Conservation (phyloP, 1,139 yeast genomes). For the Geotrichum klebahnii region DNA sequence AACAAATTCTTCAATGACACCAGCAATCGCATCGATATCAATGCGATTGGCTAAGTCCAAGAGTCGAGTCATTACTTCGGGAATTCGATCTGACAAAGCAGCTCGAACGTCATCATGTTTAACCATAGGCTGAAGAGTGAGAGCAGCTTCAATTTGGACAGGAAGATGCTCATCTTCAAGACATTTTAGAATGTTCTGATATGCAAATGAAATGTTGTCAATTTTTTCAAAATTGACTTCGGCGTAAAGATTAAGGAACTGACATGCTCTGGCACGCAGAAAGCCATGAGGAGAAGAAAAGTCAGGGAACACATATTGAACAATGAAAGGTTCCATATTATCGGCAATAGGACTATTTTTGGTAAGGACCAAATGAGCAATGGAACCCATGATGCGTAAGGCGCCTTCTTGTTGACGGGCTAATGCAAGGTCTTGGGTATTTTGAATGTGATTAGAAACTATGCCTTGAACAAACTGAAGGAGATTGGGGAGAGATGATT, state of each 20-base stretch:
- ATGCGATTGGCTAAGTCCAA: slow-evolving; percentile 72
- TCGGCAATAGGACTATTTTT: slow-evolving; percentile 56
- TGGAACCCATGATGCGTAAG: slow-evolving; percentile 69
- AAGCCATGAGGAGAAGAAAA: slow-evolving; percentile 65
- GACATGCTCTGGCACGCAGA: slow-evolving; percentile 80
- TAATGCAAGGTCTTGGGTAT: slow-evolving; percentile 48
- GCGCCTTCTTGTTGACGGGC: slow-evolving; percentile 80
- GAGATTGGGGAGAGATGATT: slow-evolving; percentile 58
- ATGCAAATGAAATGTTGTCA: slow-evolving; percentile 51
- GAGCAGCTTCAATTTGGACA: slow-evolving; percentile 76
- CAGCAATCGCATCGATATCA: slow-evolving; percentile 82
- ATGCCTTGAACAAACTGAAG: slow-evolving; percentile 61
- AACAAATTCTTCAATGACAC: slow-evolving; percentile 94
- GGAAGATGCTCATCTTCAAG: slow-evolving; percentile 61
- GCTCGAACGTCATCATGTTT: slow-evolving; percentile 62
- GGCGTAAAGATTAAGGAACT: slow-evolving; percentile 67
- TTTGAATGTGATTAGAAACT: slow-evolving; percentile 44
- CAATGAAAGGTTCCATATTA: slow-evolving; percentile 69
- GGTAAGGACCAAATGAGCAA: slow-evolving; percentile 56
- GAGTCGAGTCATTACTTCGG: slow-evolving; percentile 78
- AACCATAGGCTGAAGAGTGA: slow-evolving; percentile 78
- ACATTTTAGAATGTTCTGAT: slow-evolving; percentile 62
- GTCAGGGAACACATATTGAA: slow-evolving; percentile 65
- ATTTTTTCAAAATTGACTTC: slow-evolving; percentile 53
- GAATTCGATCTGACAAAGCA: slow-evolving; percentile 61